Conservation (phyloP, 257 asterid species). For the Fraxinus americana region DNA sequence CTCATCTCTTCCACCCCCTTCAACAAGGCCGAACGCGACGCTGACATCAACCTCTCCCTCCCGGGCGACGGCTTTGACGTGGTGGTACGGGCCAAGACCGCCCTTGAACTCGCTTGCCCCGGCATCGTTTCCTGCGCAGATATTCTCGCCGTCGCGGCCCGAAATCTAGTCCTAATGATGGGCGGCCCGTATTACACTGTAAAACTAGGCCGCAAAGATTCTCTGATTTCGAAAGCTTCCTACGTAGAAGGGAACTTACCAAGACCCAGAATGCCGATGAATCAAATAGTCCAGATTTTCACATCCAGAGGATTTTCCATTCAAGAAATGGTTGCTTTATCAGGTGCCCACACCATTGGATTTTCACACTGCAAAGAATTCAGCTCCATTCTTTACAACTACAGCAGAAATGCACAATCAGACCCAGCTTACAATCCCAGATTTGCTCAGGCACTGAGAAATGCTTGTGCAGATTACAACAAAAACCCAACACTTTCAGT, state of each 20-base stretch:
- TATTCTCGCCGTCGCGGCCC: slow-evolving; percentile 76
- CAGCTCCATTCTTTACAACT: slow-evolving; percentile 63
- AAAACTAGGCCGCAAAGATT: slow-evolving; percentile 68
- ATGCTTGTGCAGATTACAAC: slow-evolving; percentile 60
- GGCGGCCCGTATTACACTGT: slow-evolving; percentile 88
- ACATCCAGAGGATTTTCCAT: slow-evolving; percentile 53
- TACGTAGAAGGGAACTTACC: slow-evolving; percentile 76
- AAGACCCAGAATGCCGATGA: slow-evolving; percentile 61
- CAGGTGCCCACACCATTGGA: slow-evolving; percentile 97
- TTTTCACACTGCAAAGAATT: slow-evolving; percentile 93
- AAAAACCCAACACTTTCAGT: slow-evolving; percentile 75
- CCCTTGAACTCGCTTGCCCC: slow-evolving; percentile 82
- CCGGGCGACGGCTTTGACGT: slow-evolving; percentile 98
- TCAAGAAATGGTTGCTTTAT: slow-evolving; percentile 81
- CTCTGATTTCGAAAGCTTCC: slow-evolving; percentile 44
- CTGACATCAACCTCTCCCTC: slow-evolving; percentile 88
- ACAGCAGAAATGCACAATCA: slow-evolving; percentile 45
- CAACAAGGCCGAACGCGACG: slow-evolving; percentile 84
- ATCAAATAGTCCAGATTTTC: slow-evolving; percentile 60
- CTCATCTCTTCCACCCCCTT: slow-evolving; percentile 81
- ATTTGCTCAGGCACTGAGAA: slow-evolving; percentile 58
- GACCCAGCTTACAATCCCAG: slow-evolving; percentile 74
- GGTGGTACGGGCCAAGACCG: slow-evolving; percentile 81
- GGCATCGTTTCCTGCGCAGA: slow-evolving; percentile 92
- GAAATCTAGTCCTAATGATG: slow-evolving; percentile 76